Evolutionary conservation across 1,284 basidiomycete species (phyloP).

Genomic region (Cryptococcus sp.): DNA sequence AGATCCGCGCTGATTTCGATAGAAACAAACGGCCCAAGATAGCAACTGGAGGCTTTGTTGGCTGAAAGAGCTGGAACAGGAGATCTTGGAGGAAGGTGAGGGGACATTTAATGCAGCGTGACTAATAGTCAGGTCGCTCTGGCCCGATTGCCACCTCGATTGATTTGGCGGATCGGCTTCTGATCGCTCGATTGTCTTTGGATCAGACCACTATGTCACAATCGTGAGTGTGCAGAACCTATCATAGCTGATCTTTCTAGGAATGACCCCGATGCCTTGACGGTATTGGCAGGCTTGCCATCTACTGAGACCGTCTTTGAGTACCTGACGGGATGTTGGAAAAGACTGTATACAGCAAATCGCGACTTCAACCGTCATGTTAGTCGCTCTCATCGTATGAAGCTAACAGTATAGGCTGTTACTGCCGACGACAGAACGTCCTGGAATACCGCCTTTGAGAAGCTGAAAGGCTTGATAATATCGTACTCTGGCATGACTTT

Average conservation of each 20-base stretch:
- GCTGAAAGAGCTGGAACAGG: conserved; percentile 74
- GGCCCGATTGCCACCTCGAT: conserved; percentile 44
- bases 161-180: conserved; percentile 59
- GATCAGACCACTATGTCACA: conserved; percentile 68
- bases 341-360: conserved; percentile 67
- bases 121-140: conserved; percentile 23
- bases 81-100: conserved; percentile 72
- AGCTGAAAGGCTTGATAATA: conserved; percentile 75
- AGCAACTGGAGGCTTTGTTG: conserved; percentile 75
- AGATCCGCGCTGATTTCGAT: conserved; percentile 8
- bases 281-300: conserved; percentile 77
- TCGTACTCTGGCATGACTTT: conserved; percentile 88
- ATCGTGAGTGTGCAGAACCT: conserved; percentile 23
- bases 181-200: conserved; percentile 85
- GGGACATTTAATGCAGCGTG: not conserved
- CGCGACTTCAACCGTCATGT: conserved; percentile 64
- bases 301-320: conserved; percentile 81
- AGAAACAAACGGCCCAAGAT: conserved; percentile 71
- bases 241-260: conserved; percentile 50
- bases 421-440: conserved; percentile 64
- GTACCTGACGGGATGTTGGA: conserved; percentile 90
- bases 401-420: conserved; percentile 58
- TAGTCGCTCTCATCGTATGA: not conserved
- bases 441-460: conserved; percentile 68
- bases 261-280: conserved; percentile 77